These are phyloP conservation scores for Flagelloscypha sp. DNA, from an alignment of 768 basidiomycete species.

Conservation along the genomic window DNA sequence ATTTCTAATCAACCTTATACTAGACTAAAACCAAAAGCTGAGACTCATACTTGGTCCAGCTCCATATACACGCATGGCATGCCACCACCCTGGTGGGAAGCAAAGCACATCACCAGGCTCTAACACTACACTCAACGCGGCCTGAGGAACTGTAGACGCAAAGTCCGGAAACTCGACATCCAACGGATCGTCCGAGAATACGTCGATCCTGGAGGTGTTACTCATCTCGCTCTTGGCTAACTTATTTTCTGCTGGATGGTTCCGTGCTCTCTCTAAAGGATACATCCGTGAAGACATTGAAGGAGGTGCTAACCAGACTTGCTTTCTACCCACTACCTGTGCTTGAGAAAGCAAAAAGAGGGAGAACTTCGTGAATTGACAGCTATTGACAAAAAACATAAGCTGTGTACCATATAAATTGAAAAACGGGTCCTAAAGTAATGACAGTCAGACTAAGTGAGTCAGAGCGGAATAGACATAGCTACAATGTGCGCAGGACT, in stretches of 20 bases:
- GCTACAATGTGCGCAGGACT: slow-evolving; percentile 85
- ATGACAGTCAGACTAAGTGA: slow-evolving; percentile 4
- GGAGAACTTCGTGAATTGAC: slow-evolving; percentile 5
- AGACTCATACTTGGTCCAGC: no score
- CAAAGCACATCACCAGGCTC: slow-evolving; percentile 80
- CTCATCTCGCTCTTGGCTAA: no score
- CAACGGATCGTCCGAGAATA: slow-evolving; percentile 39
- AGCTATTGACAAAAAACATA: slow-evolving; percentile 2
- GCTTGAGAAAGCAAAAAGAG: slow-evolving; percentile 33
- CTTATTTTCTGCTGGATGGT: slow-evolving; percentile 26
- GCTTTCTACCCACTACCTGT: slow-evolving; percentile 85
- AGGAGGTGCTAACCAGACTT: slow-evolving; percentile 87
- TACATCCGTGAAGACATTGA: slow-evolving; percentile 49
- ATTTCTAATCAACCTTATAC: no score
- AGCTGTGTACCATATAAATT: slow-evolving; percentile 69
- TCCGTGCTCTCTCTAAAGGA: slow-evolving; percentile 31
- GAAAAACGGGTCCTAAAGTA: slow-evolving; percentile 77
- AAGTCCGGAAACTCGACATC: slow-evolving; percentile 42
- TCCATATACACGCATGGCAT: slow-evolving; percentile 84
- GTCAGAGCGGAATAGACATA: slow-evolving; percentile 7
- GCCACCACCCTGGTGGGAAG: slow-evolving; percentile 94
- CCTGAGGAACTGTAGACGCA: slow-evolving; percentile 44
- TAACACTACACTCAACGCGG: slow-evolving; percentile 55
- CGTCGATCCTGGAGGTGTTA: slow-evolving; percentile 81
- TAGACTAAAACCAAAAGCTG: no score